Conservation (phyloP, 345 rosid genomes). For the Citrus medica region DNA sequence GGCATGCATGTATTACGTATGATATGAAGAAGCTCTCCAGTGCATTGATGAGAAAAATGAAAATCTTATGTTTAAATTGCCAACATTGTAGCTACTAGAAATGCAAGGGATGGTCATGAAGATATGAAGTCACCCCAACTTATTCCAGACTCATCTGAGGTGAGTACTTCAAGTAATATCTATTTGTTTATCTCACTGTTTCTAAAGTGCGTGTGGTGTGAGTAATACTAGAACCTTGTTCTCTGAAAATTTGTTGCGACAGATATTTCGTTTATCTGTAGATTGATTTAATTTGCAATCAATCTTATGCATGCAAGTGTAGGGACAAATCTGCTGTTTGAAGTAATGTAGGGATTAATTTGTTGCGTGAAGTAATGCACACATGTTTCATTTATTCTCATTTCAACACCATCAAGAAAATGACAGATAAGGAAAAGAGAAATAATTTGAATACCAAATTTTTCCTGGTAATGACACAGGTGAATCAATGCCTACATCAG, state of each 20-base stretch:
- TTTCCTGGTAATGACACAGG: background rate
- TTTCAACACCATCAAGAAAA: background rate
- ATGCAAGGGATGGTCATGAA: conserved; percentile 23
- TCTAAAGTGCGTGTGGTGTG: background rate
- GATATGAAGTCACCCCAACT: conserved; percentile 42
- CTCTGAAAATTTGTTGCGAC: background rate
- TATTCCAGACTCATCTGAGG: conserved; percentile 62
- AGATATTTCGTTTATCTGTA: background rate
- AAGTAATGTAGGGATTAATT: background rate
- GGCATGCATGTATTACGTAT: background rate
- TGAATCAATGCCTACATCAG: background rate
- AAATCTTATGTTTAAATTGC: background rate
- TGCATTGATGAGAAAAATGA: background rate
- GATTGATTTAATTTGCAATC: background rate
- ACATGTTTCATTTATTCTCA: background rate
- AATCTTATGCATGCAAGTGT: background rate
- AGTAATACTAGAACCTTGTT: background rate
- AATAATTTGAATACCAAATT: background rate
- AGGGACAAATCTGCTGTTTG: background rate
- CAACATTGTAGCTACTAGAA: conserved; percentile 24
- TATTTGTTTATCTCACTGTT: background rate
- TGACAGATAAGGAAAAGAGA: background rate
- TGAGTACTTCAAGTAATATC: conserved; percentile 11
- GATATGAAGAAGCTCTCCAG: background rate
- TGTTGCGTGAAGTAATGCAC: background rate